phyloP scores from a whole-genome alignment of 805 yeast genomes.

The Zygotorulaspora sp. region DNA sequence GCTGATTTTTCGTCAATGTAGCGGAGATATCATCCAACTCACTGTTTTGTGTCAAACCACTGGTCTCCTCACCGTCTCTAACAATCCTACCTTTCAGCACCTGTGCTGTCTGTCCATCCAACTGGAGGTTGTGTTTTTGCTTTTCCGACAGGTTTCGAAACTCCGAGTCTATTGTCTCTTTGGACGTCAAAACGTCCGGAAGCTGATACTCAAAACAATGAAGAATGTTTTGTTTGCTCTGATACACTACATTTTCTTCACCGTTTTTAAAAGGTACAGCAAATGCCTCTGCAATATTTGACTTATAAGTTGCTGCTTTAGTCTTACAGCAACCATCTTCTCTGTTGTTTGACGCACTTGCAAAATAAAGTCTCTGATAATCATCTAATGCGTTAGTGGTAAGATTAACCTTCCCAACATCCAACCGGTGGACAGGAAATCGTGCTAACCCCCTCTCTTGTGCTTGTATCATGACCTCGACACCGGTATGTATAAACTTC shows the following conservation, averaged over 20 bases:
- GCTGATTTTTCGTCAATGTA: conserved; percentile 31
- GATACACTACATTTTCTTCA: conserved; percentile 4
- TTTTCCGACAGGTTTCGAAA: conserved; percentile 5
- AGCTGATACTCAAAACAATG: conserved; percentile 31
- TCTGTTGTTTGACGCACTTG: conserved; percentile 12
- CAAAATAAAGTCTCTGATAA: conserved; percentile 31
- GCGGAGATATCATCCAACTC: conserved; percentile 3
- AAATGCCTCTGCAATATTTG: conserved; percentile 21
- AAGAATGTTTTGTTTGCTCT: conserved; percentile 13
- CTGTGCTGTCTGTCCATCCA: conserved; percentile 6
- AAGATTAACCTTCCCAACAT: conserved; percentile 16
- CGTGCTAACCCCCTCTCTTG: neutral
- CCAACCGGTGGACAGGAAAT: conserved; percentile 20
- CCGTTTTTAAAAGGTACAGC: conserved; percentile 7
- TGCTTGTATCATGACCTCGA: neutral
- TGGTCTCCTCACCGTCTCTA: neutral
- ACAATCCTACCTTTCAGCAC: conserved; percentile 10
- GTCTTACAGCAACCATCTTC: conserved; percentile 11
- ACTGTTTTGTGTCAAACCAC: neutral
- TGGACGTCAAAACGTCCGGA: conserved; percentile 21
- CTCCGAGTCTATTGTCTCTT: neutral
- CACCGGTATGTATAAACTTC: neutral
- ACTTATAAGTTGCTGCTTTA: conserved; percentile 21
- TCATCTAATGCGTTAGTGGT: conserved; percentile 30
- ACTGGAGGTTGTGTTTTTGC: conserved; percentile 5